phyloP scores from a whole-genome alignment of 2,329 filamentous ascomycete species.

The Aspergillus hiratsukae region DNA sequence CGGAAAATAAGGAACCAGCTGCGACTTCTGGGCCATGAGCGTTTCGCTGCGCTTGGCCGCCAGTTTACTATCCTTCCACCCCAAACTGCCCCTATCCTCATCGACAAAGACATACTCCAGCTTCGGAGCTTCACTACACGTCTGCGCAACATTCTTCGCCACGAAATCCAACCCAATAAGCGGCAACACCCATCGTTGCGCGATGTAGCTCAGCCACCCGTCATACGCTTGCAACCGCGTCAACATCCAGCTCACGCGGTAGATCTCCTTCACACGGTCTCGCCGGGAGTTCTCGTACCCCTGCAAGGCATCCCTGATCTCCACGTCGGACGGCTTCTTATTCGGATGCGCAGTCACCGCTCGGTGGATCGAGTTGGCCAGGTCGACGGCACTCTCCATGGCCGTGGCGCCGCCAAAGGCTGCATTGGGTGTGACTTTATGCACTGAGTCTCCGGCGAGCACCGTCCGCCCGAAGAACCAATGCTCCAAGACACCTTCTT shows the following conservation, averaged over 20 bases:
- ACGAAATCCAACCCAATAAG: constrained; percentile 5
- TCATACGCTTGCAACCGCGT: constrained; percentile 5
- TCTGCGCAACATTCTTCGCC: constrained; percentile 7
- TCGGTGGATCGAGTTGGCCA: constrained; percentile 4
- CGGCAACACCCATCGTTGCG: constrained; percentile 3
- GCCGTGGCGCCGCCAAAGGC: constrained; percentile 3
- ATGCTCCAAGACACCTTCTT: constrained; percentile 35
- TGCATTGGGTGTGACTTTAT: constrained; percentile 23
- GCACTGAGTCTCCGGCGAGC: constrained; percentile 35
- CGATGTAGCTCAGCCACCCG: constrained; percentile 5
- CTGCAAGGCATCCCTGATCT: constrained; percentile 3
- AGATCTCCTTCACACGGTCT: constrained; percentile 3
- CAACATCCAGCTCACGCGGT: constrained; percentile 4
- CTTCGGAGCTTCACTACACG: constrained; percentile 7
- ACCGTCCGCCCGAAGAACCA: constrained; percentile 37
- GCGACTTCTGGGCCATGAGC: too few species aligned
- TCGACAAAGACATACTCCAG: constrained; percentile 5
- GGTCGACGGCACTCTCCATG: constrained; percentile 4
- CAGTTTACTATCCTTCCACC: constrained; percentile 5
- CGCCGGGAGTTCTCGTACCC: constrained; percentile 3
- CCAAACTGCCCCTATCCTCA: constrained; percentile 5
- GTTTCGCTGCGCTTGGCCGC: constrained; percentile 5
- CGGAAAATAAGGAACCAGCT: too few species aligned
- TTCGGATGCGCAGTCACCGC: constrained; percentile 4
- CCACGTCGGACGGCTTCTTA: constrained; percentile 5